Percentiles rank a stretch among this genome's conserved stretches.
These are phyloP conservation scores for Fraxinus platypoda DNA, from an alignment of 305 asterid species.

Conservation along the genomic window DNA sequence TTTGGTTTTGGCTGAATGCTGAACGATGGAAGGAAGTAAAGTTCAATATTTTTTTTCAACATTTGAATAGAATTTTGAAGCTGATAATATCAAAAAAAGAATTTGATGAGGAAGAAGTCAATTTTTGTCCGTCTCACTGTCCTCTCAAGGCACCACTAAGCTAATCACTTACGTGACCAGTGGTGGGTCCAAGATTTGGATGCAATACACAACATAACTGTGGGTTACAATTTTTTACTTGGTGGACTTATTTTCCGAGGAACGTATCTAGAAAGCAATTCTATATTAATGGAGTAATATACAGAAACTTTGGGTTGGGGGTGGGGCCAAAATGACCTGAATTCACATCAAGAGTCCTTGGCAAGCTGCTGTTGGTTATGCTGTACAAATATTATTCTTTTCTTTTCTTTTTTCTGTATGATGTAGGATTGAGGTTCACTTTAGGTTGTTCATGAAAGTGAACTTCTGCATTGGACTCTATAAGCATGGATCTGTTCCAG, in stretches of 20 bases:
- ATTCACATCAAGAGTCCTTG: background rate
- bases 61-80: background rate
- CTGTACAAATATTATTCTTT: background rate
- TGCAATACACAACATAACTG: background rate
- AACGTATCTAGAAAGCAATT: no score
- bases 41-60: background rate
- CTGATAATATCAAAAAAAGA: background rate
- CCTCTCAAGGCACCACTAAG: background rate
- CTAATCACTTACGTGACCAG: background rate
- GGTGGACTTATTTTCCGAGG: no score
- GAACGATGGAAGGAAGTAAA: background rate
- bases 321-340: background rate
- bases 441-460: background rate
- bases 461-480: background rate
- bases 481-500: background rate
- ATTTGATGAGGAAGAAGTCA: background rate
- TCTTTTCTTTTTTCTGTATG: background rate
- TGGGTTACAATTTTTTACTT: no score
- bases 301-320: background rate
- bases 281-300: no score
- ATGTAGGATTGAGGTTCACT: background rate
- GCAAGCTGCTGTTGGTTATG: background rate
- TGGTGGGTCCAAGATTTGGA: background rate
- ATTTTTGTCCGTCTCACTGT: background rate
- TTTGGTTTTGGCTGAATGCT: no score